Evolutionary conservation across 2,329 filamentous ascomycete species (phyloP).

Genomic region (Endoconidiophora laricicola): DNA sequence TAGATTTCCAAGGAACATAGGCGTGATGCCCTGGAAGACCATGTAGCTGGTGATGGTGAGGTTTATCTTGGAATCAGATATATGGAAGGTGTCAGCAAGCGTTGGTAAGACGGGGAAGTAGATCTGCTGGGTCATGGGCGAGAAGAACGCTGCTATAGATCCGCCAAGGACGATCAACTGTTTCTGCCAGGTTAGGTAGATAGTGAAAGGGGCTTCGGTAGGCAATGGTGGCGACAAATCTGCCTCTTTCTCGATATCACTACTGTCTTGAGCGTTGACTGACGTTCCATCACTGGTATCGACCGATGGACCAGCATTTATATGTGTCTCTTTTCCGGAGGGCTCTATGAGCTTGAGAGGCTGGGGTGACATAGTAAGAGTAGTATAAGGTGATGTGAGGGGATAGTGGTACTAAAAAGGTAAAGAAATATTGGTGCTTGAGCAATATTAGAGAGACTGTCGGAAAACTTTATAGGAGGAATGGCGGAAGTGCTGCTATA

Average conservation of each 20-base stretch:
- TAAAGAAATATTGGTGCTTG: not conserved
- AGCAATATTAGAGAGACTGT: not conserved
- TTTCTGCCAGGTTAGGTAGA: slow-evolving; percentile 25
- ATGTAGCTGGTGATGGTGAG: slow-evolving; percentile 38
- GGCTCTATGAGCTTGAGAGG: too few relatives aligned
- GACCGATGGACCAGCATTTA: too few relatives aligned
- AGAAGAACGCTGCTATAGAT: slow-evolving; percentile 26
- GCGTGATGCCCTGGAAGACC: slow-evolving; percentile 44
- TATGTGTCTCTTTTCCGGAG: too few relatives aligned
- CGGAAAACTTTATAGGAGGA: too few relatives aligned
- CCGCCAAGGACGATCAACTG: slow-evolving; percentile 25
- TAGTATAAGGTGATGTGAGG: not conserved
- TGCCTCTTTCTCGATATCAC: not conserved
- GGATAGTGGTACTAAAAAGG: not conserved
- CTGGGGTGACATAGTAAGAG: not conserved
- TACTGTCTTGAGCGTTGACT: too few relatives aligned
- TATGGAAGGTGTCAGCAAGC: slow-evolving; percentile 30
- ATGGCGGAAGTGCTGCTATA: too few relatives aligned
- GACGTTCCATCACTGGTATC: too few relatives aligned
- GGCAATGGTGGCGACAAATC: too few relatives aligned
- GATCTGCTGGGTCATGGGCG: slow-evolving; percentile 31
- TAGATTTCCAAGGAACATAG: slow-evolving; percentile 38
- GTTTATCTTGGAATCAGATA: slow-evolving; percentile 28
- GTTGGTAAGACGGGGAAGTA: slow-evolving; percentile 37
- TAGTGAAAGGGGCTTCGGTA: slow-evolving; percentile 19